Percentiles rank a stretch among this genome's conserved stretches.
Conservation (phyloP, 106 monocot species). For the Phalaenopsis aphrodite region DNA sequence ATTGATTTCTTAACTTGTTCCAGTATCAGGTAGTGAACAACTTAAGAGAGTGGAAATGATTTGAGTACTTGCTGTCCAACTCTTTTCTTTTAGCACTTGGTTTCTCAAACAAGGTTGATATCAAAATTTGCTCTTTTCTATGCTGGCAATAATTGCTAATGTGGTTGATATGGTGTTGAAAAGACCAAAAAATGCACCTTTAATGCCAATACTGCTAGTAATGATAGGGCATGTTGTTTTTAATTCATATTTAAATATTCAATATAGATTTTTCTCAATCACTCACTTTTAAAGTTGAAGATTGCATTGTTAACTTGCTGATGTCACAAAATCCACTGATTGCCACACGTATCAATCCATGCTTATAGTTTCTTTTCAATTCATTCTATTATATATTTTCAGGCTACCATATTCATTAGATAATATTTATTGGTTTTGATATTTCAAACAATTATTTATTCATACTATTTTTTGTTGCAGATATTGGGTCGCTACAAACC, state of each 20-base stretch:
- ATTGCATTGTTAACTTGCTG: background rate
- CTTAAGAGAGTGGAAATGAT: background rate
- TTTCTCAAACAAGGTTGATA: background rate
- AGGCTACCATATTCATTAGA: background rate
- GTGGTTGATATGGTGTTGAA: background rate
- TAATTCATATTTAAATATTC: background rate
- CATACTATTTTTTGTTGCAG: conserved; percentile 27
- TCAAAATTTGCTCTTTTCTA: background rate
- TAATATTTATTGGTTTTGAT: background rate
- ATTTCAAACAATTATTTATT: background rate
- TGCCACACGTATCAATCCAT: background rate
- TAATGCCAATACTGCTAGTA: background rate
- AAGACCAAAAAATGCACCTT: background rate
- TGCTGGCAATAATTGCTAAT: background rate
- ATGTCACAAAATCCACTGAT: background rate
- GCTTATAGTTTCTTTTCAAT: background rate
- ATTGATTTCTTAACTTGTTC: too few species aligned
- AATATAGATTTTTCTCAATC: background rate
- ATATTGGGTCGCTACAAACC: conserved; percentile 59
- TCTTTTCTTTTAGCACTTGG: background rate
- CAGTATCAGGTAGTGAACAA: background rate
- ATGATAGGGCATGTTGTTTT: background rate
- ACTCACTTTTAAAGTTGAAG: background rate
- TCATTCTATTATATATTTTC: background rate
- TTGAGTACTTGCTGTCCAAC: background rate